phyloP scores from a whole-genome alignment of 106 monocot genomes.

The Dioscorea zingiberensis region DNA sequence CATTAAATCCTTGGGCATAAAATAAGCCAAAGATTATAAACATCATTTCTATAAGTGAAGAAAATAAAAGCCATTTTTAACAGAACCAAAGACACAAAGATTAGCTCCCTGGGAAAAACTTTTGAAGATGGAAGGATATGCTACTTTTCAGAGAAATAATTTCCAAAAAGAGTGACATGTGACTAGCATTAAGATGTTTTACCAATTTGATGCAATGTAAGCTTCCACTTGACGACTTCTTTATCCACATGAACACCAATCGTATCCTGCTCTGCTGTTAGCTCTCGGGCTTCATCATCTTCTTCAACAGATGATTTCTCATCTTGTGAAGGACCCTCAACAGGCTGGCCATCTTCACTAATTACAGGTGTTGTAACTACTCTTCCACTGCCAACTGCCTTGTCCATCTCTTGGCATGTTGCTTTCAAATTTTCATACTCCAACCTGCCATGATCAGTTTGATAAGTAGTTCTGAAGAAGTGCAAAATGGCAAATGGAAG shows the following conservation, averaged over 20 bases:
- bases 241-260: constrained; percentile 17
- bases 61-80: no score
- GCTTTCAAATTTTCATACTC: constrained; percentile 61
- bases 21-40: no score
- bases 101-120: no score
- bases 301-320: constrained; percentile 2
- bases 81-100: no score
- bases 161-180: not conserved
- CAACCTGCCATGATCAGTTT: constrained; percentile 19
- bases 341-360: constrained; percentile 68
- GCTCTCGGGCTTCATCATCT: not conserved
- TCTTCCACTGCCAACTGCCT: constrained; percentile 68
- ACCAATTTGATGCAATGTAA: constrained; percentile 90
- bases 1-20: no score
- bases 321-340: constrained; percentile 26
- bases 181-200: constrained; percentile 7
- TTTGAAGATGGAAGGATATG: no score
- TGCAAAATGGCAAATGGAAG: not conserved
- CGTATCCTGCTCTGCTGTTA: constrained; percentile 4
- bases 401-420: constrained; percentile 75
- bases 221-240: constrained; percentile 75
- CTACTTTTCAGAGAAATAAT: no score
- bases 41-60: no score
- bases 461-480: not conserved
- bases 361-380: constrained; percentile 54